Conservation (phyloP, 306 rosid species). For the Pterocarpus macrocarpus region DNA sequence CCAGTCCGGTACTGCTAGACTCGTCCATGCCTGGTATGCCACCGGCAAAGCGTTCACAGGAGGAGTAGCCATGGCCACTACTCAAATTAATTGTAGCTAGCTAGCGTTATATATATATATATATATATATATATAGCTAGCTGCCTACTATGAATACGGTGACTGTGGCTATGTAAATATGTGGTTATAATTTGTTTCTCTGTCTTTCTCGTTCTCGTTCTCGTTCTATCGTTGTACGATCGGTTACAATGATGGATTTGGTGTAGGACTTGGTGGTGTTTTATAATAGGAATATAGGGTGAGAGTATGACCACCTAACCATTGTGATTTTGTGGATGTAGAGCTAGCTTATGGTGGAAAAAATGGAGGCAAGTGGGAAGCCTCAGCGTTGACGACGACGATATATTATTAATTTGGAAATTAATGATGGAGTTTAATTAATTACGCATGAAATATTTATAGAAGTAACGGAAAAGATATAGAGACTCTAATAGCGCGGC, state of each 20-base stretch:
- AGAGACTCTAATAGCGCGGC: background rate
- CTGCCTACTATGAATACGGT: background rate
- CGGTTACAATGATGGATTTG: too few relatives aligned
- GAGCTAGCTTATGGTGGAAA: background rate
- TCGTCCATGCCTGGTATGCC: slow-evolving; percentile 56
- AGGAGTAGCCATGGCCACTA: slow-evolving; percentile 43
- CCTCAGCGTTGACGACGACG: background rate
- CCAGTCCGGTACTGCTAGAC: slow-evolving; percentile 59
- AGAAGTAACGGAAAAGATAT: background rate
- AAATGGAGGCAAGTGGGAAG: background rate
- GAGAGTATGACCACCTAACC: background rate
- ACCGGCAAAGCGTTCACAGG: slow-evolving; percentile 37
- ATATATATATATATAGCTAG: background rate
- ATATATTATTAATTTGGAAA: too few relatives aligned
- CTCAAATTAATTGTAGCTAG: too few relatives aligned
- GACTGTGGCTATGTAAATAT: too few relatives aligned
- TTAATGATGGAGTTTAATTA: background rate
- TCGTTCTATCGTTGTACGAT: too few relatives aligned
- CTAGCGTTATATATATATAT: too few relatives aligned
- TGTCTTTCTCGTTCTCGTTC: too few relatives aligned
- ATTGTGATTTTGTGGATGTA: background rate
- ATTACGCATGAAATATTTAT: background rate
- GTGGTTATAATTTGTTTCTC: too few relatives aligned
- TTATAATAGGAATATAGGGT: background rate
- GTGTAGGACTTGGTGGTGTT: too few relatives aligned